Conservation (phyloP, 1,284 basidiomycete species). For the Wallemia hederae region DNA sequence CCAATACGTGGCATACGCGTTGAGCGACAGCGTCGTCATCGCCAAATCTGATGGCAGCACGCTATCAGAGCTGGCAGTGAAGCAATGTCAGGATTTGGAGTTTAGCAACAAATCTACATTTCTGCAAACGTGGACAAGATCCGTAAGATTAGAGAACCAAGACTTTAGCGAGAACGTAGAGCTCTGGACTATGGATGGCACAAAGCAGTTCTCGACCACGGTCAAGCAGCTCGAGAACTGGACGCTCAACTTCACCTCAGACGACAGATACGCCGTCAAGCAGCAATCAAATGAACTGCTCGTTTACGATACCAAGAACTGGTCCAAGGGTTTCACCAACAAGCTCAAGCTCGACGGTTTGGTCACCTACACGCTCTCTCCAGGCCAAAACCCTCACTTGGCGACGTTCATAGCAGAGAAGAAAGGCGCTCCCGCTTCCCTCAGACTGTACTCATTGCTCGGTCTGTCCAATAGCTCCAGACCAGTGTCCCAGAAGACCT, state of each 20-base stretch:
- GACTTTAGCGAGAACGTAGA: background rate
- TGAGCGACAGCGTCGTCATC: background rate
- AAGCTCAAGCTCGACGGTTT: conserved; percentile 58
- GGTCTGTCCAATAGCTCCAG: conserved; percentile 31
- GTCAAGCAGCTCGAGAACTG: background rate
- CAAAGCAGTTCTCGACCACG: background rate
- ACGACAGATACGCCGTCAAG: background rate
- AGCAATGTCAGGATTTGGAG: background rate
- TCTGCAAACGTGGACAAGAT: background rate
- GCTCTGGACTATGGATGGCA: background rate
- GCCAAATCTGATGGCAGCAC: background rate
- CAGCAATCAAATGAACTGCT: background rate
- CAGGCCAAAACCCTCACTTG: conserved; percentile 44
- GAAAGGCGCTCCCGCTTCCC: conserved; percentile 79
- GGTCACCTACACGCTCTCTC: conserved; percentile 40
- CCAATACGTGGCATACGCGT: background rate
- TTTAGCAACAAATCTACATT: background rate
- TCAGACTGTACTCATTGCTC: conserved; percentile 53
- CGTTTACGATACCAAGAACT: conserved; percentile 11
- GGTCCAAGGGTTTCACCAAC: conserved; percentile 44
- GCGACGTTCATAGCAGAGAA: conserved; percentile 82
- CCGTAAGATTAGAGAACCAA: background rate
- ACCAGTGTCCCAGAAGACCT: conserved; percentile 37
- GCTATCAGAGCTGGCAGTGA: background rate
- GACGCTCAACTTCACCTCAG: background rate